These are phyloP conservation scores for Vaccinium corymbosum DNA, from an alignment of 148 eudicot species.

Conservation along the genomic window DNA sequence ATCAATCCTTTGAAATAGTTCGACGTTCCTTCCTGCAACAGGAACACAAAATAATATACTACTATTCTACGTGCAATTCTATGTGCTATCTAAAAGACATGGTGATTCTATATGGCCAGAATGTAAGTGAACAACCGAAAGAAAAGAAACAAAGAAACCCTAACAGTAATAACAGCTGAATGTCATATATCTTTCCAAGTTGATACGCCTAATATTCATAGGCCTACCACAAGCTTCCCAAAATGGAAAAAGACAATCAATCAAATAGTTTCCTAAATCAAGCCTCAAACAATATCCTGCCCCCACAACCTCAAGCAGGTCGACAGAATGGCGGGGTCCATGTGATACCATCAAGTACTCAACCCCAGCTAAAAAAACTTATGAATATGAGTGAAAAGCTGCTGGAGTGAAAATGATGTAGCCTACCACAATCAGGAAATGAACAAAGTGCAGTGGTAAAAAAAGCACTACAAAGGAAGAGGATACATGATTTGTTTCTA, in stretches of 20 bases:
- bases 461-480: background rate
- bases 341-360: background rate
- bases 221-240: background rate
- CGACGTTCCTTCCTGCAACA: conserved; percentile 83
- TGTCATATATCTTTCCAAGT: background rate
- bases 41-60: conserved; percentile 6
- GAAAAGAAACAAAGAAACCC: background rate
- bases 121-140: background rate
- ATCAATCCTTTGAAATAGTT: conserved; percentile 94
- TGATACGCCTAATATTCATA: background rate
- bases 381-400: background rate
- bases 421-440: background rate
- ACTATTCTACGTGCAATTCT: background rate
- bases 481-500: background rate
- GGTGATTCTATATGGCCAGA: background rate
- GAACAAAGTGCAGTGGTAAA: background rate
- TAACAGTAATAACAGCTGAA: background rate
- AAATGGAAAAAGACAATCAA: background rate
- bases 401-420: background rate
- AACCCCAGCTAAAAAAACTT: background rate
- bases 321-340: background rate
- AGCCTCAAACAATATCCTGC: background rate
- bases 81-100: background rate
- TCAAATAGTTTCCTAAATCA: conserved; percentile 2
- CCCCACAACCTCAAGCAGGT: background rate